These are phyloP conservation scores for Wickerhamomyces silvicola DNA, from an alignment of 805 yeast species.

Conservation along the genomic window DNA sequence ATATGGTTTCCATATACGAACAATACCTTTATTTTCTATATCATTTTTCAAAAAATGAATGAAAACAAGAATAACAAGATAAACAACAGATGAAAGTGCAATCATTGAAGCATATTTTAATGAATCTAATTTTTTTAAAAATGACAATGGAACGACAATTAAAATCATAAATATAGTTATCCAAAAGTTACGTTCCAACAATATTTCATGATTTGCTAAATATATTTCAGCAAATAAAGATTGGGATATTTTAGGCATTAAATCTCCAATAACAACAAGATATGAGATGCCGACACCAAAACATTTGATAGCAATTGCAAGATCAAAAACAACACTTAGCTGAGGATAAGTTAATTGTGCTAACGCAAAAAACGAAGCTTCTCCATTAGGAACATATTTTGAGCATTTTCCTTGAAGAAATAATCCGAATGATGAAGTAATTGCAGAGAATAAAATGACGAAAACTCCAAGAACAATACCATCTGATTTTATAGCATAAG, in stretches of 20 bases:
- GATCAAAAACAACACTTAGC: conserved; percentile 53
- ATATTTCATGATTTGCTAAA: conserved; percentile 13
- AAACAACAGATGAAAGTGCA: conserved; percentile 75
- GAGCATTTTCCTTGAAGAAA: conserved; percentile 56
- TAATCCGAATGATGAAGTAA: conserved; percentile 63
- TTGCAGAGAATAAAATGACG: conserved; percentile 56
- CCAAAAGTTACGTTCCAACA: conserved; percentile 49
- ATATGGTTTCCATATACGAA: conserved; percentile 42
- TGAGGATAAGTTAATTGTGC: conserved; percentile 57
- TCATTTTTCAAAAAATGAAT: conserved; percentile 61
- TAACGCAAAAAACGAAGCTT: conserved; percentile 60
- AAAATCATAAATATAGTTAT: conserved; percentile 48
- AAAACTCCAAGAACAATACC: conserved; percentile 54
- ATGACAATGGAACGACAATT: conserved; percentile 50
- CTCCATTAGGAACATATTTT: conserved; percentile 43
- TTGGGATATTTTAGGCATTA: conserved; percentile 54
- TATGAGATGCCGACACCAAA: conserved; percentile 67
- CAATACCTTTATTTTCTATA: conserved; percentile 44
- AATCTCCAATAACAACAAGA: conserved; percentile 63
- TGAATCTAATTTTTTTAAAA: conserved; percentile 70
- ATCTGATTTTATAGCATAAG: conserved; percentile 61
- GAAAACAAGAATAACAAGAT: conserved; percentile 66
- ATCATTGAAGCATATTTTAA: conserved; percentile 79
- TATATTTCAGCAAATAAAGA: conserved; percentile 18
- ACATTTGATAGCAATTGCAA: conserved; percentile 66